Base-by-base conservation (phyloP, 129 eudicot genomes). In the Heracleum sosnowskyi region DNA sequence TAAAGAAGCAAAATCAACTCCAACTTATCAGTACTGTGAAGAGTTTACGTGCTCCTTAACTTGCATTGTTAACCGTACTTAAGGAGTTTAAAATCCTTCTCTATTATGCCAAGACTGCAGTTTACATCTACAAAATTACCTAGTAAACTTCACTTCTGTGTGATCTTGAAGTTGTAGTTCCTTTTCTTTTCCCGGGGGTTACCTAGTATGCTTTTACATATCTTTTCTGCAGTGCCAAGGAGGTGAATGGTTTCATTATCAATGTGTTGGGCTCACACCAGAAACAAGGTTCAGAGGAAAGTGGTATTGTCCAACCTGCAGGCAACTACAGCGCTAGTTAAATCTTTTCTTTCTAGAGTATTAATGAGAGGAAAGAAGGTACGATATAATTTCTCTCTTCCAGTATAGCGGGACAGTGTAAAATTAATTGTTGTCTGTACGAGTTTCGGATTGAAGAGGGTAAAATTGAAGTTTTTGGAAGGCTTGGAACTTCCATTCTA, bases 241-340 rank as follows among this genome's bases (percentile, higher is more conserved):
- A 20, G 98, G 98, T 24, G 98, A 95, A 80, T 95, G 98, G 98
- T 95, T 95, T 76, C 98, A 95, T 84, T 95, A 95, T 81, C 77
- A 96, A 13, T 95, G 98, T 75, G 98, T 95, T 49, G 98, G 98
- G 53, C 89, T 95, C 22, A 95, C 98, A 41, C 96, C 98, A n/a
- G 98, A 95, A 80, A 95, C 98, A n/a, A 90, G 98, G 86, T 95
- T 91, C 77, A 90, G 89, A 85, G 98, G 97, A 71, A 91, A 95
- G 88, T 95, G 98, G 98, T 95, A 85, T 80, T 95, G 98, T 80
- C 98, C 98, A 31, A 90, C 98, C 20, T 95, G 98, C 90, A 82
- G 88, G 85, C 91, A 88, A 76, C 82, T 84, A 71, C 91, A 87
- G 44, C 63, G 35, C 62, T 64, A 69, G 62, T 44, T 44, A n/a